These are phyloP conservation scores for Fusarium compactum DNA, from an alignment of 2,329 filamentous ascomycete genomes.

Conservation along the genomic window DNA sequence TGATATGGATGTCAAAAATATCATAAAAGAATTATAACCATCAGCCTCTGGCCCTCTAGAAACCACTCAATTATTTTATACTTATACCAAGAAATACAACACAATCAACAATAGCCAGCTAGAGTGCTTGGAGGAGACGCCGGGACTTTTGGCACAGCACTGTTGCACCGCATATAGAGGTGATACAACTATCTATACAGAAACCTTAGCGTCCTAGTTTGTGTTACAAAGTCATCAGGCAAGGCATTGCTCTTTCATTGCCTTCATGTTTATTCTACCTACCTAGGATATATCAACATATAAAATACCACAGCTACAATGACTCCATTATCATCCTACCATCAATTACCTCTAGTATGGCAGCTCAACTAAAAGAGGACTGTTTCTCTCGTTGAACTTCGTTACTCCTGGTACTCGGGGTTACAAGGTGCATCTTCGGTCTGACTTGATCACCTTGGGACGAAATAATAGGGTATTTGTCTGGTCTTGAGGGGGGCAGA, in stretches of 20 bases:
- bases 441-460: slow-evolving; percentile 5
- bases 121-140: background rate
- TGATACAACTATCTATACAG: background rate
- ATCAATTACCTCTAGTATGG: background rate
- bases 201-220: background rate
- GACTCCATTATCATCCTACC: background rate
- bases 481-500: background rate
- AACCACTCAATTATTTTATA: too few species aligned
- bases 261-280: background rate
- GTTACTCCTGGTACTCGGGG: slow-evolving; percentile 11
- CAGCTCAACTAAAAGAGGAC: background rate
- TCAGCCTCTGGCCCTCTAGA: too few species aligned
- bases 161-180: background rate
- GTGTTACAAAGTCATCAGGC: background rate
- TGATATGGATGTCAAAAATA: background rate
- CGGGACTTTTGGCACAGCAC: background rate
- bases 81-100: background rate
- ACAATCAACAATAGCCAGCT: background rate
- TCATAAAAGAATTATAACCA: background rate
- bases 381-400: background rate
- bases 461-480: background rate
- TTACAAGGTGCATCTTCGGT: slow-evolving; percentile 20
- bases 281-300: background rate
- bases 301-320: background rate
- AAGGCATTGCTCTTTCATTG: background rate